Base-by-base conservation (phyloP, 202 grass and related monocot species). In the Carex arenaria region DNA sequence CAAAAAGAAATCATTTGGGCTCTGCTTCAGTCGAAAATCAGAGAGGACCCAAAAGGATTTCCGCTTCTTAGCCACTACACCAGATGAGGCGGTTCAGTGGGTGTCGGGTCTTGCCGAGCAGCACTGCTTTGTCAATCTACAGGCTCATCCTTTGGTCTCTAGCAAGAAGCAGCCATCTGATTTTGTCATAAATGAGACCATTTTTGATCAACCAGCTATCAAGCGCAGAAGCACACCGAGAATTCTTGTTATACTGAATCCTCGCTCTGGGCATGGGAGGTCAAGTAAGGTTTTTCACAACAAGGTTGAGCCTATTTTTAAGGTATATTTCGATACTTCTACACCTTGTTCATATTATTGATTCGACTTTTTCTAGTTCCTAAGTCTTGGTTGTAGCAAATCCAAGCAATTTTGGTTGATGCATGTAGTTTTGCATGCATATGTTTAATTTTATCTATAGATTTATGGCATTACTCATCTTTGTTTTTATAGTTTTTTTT, bases 201-300 rank as follows among this genome's bases (percentile, higher is more conserved):
- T 90, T 72, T 93, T 93, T 78, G 88, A 95, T 85, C 78, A 92
- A 71, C 87, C 91, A 74, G 85, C 85, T 15, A 95, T 98, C 82
- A 98, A 93, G 87, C 89, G 85, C 87, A 95, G 86, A 92, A 88
- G 89, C 80, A 85, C 86, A 22, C 91, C 77, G 7, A 91, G 88
- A 74, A 88, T 95, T 79, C 93, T 98, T 92, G 93, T 98, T 43
- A 95, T 98, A 90, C 61, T 98, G 84, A 98, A 98, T 84, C 96
- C 96, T 87, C 92, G 88, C 59, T 98, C 93, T 83, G 96, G 96
- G 52, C 96, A 95, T 80, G 96, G 93, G 54, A 87, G 96, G 84
- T 95, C 92, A 73, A 92, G 88, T 86, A 98, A 95, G 89, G 89
- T 95, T 75, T 95, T 95, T 78, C 89, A 98, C 87, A 90, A 88